A percentile compares a stretch with the other conserved stretches of the same genome.
Conservation (phyloP, 139 green algal genomes). For the Gonium pectorale region DNA sequence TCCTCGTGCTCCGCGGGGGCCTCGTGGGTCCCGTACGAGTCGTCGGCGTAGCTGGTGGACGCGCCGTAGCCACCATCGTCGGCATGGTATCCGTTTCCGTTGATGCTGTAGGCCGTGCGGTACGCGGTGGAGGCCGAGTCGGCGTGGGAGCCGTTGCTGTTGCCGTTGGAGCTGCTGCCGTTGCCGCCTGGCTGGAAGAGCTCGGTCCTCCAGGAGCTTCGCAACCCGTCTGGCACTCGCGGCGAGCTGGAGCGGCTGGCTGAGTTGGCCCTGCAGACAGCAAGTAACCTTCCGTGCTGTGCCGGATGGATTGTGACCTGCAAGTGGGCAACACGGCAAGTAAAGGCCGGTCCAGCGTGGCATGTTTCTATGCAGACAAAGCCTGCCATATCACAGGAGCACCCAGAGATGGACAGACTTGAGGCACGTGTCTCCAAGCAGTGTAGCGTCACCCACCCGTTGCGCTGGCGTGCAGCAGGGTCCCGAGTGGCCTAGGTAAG, state of each 20-base stretch:
- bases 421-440: too few species aligned
- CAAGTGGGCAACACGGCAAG: too few species aligned
- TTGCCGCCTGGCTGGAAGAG: too few species aligned
- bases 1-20: not conserved
- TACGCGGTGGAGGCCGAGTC: not conserved
- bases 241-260: not conserved
- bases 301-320: too few species aligned
- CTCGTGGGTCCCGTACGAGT: not conserved
- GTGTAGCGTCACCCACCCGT: too few species aligned
- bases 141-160: not conserved
- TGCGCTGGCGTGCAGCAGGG: too few species aligned
- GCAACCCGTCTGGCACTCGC: not conserved
- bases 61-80: not conserved
- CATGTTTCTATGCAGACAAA: too few species aligned
- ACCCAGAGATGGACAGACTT: too few species aligned
- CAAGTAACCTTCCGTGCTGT: not conserved
- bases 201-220: conserved; percentile 6
- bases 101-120: not conserved
- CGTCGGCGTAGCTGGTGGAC: not conserved
- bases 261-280: not conserved
- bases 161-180: not conserved
- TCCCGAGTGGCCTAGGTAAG: too few species aligned
- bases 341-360: too few species aligned
- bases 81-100: not conserved
- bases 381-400: too few species aligned